Base-by-base conservation (phyloP, 176 grass and related monocot genomes). In the Aechmea fasciata region DNA sequence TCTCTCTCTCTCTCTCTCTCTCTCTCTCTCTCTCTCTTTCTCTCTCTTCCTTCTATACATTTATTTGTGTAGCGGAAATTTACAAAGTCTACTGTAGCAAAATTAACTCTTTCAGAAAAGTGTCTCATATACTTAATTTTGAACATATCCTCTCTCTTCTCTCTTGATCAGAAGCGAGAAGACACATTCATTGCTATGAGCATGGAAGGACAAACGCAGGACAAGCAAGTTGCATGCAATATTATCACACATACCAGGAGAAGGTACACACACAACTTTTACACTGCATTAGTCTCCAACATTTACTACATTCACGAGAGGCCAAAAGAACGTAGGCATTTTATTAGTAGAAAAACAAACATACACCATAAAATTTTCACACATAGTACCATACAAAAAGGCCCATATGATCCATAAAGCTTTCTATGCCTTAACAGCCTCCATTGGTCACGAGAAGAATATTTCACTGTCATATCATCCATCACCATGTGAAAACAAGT, bases 371-470 rank as follows among this genome's bases (percentile, higher is more conserved):
- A 47, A 67, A 67, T 47, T 47, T 15, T 47, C 48, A 67, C 13
- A 33, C 65, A 67, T 10, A 48, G 29, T 67, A 49, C 33, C 41
- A 67, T 47, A 67, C 65, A 67, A 67, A 67, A 67, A 67, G 65
- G 14, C 7, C 11, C 33, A 49, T n/a, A 67, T 49, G 15, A 67
- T 67, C 29, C 13, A 17, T 47, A 48, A 20, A 5, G 28, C 28
- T 67, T 17, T 17, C 33, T 67, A 67, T 47, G 65, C 33, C 2
- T 26, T 48, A 49, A 67, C 65, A 67, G 65, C 26, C 65, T 67
- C 13, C 13, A 67, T 49, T 67, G 28, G 28, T 67, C 65, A 67
- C 65, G 65, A 67, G 33, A 67, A 67, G 65, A 67, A 67, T 49
- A 67, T 67, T 67, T 67, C n/a, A 67, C 41, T n/a, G 33, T 67